phyloP scores from a whole-genome alignment of 306 rosid species.

The Prinsepia uniflora region DNA sequence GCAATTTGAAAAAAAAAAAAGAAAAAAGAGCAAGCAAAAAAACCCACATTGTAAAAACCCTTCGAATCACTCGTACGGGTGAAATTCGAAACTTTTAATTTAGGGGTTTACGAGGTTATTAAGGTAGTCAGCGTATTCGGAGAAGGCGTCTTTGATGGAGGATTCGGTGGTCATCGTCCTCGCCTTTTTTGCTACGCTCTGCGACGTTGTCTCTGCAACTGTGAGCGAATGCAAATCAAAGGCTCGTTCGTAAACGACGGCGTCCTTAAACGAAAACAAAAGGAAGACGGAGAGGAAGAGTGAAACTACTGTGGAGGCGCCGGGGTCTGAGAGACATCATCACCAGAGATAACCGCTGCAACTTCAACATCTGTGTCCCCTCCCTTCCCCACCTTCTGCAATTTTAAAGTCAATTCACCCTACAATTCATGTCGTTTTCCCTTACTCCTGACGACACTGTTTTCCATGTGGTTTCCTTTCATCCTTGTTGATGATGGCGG shows the following conservation, averaged over 20 bases:
- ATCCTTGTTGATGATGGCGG: neutral
- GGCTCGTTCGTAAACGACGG: no score
- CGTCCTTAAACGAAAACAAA: no score
- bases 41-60: neutral
- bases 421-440: neutral
- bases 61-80: neutral
- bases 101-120: slow-evolving; percentile 52
- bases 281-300: neutral
- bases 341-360: slow-evolving; percentile 21
- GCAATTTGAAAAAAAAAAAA: neutral
- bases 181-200: slow-evolving; percentile 43
- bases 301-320: slow-evolving; percentile 41
- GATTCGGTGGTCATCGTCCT: slow-evolving; percentile 58
- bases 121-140: slow-evolving; percentile 61
- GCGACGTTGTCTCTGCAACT: slow-evolving; percentile 47
- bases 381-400: neutral
- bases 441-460: neutral
- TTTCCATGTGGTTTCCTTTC: no score
- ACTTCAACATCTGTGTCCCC: slow-evolving; percentile 32
- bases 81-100: neutral
- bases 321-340: slow-evolving; percentile 57
- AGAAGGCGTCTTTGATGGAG: slow-evolving; percentile 60
- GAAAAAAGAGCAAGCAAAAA: neutral
- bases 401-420: neutral
- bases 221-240: neutral